A percentile compares a stretch with the other conserved stretches of the same genome.
Evolutionary conservation across 441 rosid genomes (phyloP).

Genomic region (Dalechampia spathulata): DNA sequence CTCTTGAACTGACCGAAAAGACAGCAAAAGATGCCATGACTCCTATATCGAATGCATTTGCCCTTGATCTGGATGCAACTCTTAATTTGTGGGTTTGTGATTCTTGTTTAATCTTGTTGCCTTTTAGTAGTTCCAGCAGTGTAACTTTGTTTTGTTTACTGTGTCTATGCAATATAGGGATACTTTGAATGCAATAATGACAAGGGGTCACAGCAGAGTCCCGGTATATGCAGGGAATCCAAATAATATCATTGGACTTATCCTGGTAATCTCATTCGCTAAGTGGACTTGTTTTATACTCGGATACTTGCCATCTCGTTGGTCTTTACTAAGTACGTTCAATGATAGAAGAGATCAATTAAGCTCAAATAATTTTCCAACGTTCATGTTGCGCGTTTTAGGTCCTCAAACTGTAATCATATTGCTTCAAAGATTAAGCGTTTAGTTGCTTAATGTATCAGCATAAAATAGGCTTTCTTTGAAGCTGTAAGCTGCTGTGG

Average conservation of each 20-base stretch:
- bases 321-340: conserved; percentile 1
- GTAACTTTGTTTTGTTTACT: conserved; percentile 9
- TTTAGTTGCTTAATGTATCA: too few species aligned
- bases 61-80: conserved; percentile 92
- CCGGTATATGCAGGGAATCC: conserved; percentile 66
- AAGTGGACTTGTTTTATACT: background rate
- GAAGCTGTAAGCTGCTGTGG: too few species aligned
- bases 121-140: conserved; percentile 4
- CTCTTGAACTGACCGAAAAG: conserved; percentile 86
- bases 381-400: background rate
- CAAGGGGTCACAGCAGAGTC: conserved; percentile 89
- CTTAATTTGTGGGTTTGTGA: conserved; percentile 80
- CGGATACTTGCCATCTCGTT: background rate
- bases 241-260: conserved; percentile 68
- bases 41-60: conserved; percentile 83
- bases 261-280: conserved; percentile 48
- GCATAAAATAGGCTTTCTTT: background rate
- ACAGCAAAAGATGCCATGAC: conserved; percentile 93
- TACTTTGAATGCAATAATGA: conserved; percentile 67
- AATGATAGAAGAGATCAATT: background rate
- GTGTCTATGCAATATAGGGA: conserved; percentile 44
- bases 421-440: too few species aligned
- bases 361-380: background rate
- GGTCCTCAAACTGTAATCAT: too few species aligned
- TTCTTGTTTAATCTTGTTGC: conserved; percentile 18